Percentiles rank a stretch among this genome's conserved stretches.
These are phyloP conservation scores for Schizonepeta tenuifolia DNA, from an alignment of 257 asterid genomes.

Conservation along the genomic window DNA sequence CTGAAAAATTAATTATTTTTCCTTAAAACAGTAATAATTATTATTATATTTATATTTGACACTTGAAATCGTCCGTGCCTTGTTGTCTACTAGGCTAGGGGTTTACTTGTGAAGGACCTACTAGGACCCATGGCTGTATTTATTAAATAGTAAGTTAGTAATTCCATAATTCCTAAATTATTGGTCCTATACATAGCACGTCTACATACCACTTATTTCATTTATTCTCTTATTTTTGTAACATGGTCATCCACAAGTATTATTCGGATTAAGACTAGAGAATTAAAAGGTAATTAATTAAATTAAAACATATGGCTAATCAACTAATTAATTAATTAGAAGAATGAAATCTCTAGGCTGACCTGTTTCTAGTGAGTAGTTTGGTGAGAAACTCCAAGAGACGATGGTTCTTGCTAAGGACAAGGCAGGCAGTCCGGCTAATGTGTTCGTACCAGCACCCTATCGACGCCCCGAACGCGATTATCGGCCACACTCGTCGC, in stretches of 20 bases:
- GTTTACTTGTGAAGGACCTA: neutral
- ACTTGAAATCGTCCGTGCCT: neutral
- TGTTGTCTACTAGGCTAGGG: neutral
- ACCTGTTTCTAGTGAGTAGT: conserved; percentile 88
- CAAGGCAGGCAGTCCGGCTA: conserved; percentile 75
- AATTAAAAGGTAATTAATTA: neutral
- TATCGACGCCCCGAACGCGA: conserved; percentile 78
- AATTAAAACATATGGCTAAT: too few relatives aligned
- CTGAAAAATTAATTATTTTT: too few relatives aligned
- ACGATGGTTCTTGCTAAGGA: conserved; percentile 89
- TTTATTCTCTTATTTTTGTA: neutral
- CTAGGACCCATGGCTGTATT: neutral
- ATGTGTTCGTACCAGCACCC: conserved; percentile 98
- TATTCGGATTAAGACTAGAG: neutral
- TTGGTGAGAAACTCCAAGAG: conserved; percentile 84
- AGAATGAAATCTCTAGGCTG: too few relatives aligned
- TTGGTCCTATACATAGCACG: neutral
- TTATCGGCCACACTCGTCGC: conserved; percentile 83
- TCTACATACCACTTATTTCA: neutral
- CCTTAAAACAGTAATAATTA: too few relatives aligned
- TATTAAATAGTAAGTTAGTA: neutral
- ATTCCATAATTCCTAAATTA: neutral
- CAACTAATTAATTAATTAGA: neutral
- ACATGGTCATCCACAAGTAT: neutral
- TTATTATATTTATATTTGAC: too few relatives aligned